Conservation (phyloP, 2,329 filamentous ascomycete genomes). For the Aspergillus sojae region DNA sequence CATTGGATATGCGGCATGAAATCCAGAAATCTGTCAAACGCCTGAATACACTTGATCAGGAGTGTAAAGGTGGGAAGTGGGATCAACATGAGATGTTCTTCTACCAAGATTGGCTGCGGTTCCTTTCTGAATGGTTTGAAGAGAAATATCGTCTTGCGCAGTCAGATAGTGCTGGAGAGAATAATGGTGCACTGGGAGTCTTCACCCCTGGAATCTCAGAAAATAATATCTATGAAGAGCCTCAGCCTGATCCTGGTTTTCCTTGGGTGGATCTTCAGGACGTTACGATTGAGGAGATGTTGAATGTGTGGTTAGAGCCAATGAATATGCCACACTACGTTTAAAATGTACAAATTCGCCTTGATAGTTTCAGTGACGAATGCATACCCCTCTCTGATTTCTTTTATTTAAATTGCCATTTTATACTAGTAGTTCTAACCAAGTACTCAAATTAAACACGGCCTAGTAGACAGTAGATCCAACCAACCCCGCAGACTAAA, state of each 20-base stretch:
- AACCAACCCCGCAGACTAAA: neutral
- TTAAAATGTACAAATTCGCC: neutral
- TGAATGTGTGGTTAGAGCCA: slow-evolving; percentile 2
- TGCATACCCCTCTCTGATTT: neutral
- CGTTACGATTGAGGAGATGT: slow-evolving; percentile 6
- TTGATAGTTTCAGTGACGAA: neutral
- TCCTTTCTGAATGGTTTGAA: neutral
- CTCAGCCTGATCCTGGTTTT: slow-evolving; percentile 4
- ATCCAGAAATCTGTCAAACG: slow-evolving; percentile 3
- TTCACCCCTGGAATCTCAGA: neutral
- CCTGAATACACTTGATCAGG: slow-evolving; percentile 1
- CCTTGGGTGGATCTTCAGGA: slow-evolving; percentile 4
- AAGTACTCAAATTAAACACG: neutral
- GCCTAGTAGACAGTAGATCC: neutral
- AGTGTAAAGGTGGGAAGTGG: neutral
- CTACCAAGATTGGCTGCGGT: neutral
- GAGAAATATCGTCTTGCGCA: neutral
- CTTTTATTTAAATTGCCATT: neutral
- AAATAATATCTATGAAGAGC: neutral
- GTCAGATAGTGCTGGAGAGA: neutral
- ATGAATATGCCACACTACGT: neutral
- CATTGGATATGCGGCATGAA: slow-evolving; percentile 6
- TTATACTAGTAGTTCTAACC: neutral
- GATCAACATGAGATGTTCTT: neutral
- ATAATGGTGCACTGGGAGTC: neutral